phyloP scores from a whole-genome alignment of 164 flowering plant species.

The Brasenia schreberi region DNA sequence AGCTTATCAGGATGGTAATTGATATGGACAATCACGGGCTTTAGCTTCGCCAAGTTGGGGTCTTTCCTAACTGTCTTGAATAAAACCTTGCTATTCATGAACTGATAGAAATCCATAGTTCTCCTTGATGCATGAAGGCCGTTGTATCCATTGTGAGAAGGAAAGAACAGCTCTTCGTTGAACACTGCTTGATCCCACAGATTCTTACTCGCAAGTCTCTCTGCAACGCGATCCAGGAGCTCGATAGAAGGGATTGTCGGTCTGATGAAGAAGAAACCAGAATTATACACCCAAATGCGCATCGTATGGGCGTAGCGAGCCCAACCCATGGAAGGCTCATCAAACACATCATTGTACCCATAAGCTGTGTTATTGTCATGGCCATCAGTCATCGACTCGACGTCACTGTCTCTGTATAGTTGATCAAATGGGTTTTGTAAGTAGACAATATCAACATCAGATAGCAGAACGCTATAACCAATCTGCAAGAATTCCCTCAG shows the following conservation, averaged over 20 bases:
- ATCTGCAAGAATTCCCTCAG: constrained; percentile 90
- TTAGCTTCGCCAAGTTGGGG: constrained; percentile 40
- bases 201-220: constrained; percentile 32
- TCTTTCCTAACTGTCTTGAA: constrained; percentile 86
- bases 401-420: constrained; percentile 78
- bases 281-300: constrained; percentile 93
- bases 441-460: constrained; percentile 86
- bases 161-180: constrained; percentile 84
- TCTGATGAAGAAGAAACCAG: constrained; percentile 88
- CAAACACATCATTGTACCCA: constrained; percentile 77
- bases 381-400: constrained; percentile 94
- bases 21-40: constrained; percentile 80
- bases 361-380: constrained; percentile 86
- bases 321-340: constrained; percentile 94
- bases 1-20: constrained; percentile 95
- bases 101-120: constrained; percentile 70
- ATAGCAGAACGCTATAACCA: constrained; percentile 87
- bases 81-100: constrained; percentile 77
- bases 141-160: constrained; percentile 80
- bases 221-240: constrained; percentile 88
- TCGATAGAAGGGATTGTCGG: constrained; percentile 90
- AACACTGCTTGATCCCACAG: constrained; percentile 97
- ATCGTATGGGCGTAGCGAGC: constrained; percentile 92
- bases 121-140: constrained; percentile 91
- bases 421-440: constrained; percentile 84